Conservation (phyloP, 495 filamentous ascomycete species). For the Hypoxylon crocopeplum region DNA sequence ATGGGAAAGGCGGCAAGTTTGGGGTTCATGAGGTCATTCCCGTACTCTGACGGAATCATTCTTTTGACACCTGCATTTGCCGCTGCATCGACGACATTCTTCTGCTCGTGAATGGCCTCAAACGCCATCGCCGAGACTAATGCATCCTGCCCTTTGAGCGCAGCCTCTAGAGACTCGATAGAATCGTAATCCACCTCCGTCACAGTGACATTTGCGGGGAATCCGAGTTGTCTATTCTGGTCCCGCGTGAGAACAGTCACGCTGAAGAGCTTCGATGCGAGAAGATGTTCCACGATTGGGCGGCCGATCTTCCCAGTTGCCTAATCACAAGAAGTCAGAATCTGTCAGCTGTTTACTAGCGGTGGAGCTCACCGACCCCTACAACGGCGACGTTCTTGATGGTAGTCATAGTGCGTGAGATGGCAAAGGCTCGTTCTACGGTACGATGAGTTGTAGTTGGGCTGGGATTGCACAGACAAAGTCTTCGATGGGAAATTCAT, state of each 20-base stretch:
- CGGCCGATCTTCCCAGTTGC: slow-evolving; percentile 37
- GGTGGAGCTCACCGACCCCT: slow-evolving; percentile 31
- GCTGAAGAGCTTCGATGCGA: slow-evolving; percentile 28
- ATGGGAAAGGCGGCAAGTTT: slow-evolving; percentile 48
- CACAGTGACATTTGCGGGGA: slow-evolving; percentile 50
- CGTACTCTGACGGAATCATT: slow-evolving; percentile 69
- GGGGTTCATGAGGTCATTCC: slow-evolving; percentile 41
- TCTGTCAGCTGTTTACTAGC: slow-evolving; percentile 2
- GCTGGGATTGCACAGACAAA: slow-evolving; percentile 22
- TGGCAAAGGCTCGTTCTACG: no score
- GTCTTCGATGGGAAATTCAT: background rate
- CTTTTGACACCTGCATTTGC: slow-evolving; percentile 59
- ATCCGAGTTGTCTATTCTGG: slow-evolving; percentile 6
- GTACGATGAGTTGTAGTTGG: slow-evolving; percentile 3
- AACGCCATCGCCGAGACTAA: slow-evolving; percentile 56
- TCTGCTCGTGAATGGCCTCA: slow-evolving; percentile 47
- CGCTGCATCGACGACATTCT: slow-evolving; percentile 63
- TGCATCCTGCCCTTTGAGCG: slow-evolving; percentile 60
- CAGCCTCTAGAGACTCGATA: slow-evolving; percentile 53
- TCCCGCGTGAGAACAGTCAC: slow-evolving; percentile 32
- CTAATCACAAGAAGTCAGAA: slow-evolving; percentile 33
- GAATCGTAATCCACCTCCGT: slow-evolving; percentile 61
- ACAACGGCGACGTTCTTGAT: slow-evolving; percentile 36
- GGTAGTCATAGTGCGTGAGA: no score
- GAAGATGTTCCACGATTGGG: slow-evolving; percentile 34